Evolutionary conservation across 805 yeast species (phyloP), one percentile per base, ranked within the genome.

Genomic region (Yarrowia yakushimensis): DNA sequence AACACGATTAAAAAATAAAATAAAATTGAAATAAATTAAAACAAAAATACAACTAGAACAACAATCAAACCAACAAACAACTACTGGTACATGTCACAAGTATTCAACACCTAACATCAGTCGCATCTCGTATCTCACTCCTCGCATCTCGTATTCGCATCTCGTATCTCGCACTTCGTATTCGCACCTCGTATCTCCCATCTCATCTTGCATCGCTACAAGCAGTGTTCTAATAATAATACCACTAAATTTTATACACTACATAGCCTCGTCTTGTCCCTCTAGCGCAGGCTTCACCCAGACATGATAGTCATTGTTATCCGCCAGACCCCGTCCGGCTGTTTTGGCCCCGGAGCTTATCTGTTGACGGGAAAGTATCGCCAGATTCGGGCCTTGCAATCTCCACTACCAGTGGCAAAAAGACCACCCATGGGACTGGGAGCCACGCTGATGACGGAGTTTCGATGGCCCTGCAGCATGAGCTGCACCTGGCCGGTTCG

Each of bases 361-460:
- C 45, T 23, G 39, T 52, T 52, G 25, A 55, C 61, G 17, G 61
- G 48, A 12, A 55, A 69, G 65, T 72, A 90, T 74, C 87, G 84
- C 99, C 99, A 93, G 71, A 93, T 88, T 76, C 97, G 85, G 41
- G 98, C 98, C 73, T 92, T 89, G 76, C 96, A 93, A 77, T 93
- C 98, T 74, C 98, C 99, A 76, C 90, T 83, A 63, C 98, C 98
- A 13, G 98, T 92, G 62, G 98, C 98, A 79, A 93, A 94, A 69
- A 90, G 85, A 54, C 96, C 93, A 66, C 90, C 86, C 66, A 85
- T 85, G 68, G 91, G 90, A 23, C 94, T 85, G 22, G 94, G 97
- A 54, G 96, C 90, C 39, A 93, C 98, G 62, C 93, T 86, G 68
- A 93, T 93, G 52, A 94, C 98, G 10, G 96, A 88, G 78, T 93